Base-by-base conservation (phyloP, 495 filamentous ascomycete genomes). In the Neurospora sp. region DNA sequence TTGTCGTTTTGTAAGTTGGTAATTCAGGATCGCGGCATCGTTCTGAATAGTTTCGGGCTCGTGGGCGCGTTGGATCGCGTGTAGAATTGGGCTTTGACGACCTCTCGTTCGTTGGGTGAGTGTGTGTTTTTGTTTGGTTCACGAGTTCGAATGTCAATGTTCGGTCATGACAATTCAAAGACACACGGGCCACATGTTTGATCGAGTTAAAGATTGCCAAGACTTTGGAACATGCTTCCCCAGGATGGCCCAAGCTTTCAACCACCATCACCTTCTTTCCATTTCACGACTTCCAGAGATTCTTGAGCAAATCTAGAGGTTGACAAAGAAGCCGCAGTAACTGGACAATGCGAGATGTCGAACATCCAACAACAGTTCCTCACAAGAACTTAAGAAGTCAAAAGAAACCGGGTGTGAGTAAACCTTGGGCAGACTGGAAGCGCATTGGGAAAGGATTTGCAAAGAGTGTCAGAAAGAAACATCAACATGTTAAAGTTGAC, bases 11-110 rank as follows among this genome's bases (percentile, higher is more conserved):
- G n/a, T 11, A 27, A 10, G 16, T 27, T 75, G 75, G 20, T 71
- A 37, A 0, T 1, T 73, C 75, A 77, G 79, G 11, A 38, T 79
- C 44, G 70, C 69, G 9, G n/a, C 4, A 11, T 23, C 12, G 3
- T 73, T 31, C 39, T 48, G 27, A 46, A 73, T 39, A 66, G 70
- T 23, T 72, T 75, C 0, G 16, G 9, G 5, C 12, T 39, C 20
- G 38, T 73, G 31, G 73, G 74, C 78, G 78, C 79, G 79, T 81
- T 72, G 39, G 71, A 46, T 74, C 46, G 74, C 72, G 66, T 69
- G 35, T 71, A 7, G 7, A 8, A 14, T 16, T 8, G 14, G 12
- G 54, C 0, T 62, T 18, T 62, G 23, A 16, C 23, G 7, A 62
- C 12, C 54, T 31, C 6, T 62, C 27, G 54, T 27, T 62, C 12